Conservation (phyloP, 2,329 filamentous ascomycete genomes). For the Beauveria sp. region DNA sequence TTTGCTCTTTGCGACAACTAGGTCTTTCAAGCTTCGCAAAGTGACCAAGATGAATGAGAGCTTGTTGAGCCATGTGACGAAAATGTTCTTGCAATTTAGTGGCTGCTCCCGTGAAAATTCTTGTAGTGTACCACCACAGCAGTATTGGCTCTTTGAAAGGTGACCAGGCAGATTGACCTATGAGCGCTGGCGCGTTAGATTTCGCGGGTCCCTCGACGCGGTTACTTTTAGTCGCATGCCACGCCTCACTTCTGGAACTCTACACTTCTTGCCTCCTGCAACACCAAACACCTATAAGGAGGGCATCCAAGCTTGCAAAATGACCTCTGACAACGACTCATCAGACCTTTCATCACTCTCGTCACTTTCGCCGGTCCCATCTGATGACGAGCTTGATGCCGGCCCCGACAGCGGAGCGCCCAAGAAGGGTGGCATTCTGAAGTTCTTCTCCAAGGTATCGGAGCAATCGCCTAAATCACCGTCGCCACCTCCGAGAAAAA, state of each 20-base stretch:
- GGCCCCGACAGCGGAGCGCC: conserved; percentile 26
- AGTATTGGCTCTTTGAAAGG: background rate
- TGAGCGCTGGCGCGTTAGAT: conserved; percentile 12
- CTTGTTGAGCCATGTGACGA: background rate
- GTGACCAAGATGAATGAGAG: background rate
- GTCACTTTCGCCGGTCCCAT: conserved; percentile 37
- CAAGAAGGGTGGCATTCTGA: conserved; percentile 53
- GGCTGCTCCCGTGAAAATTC: background rate
- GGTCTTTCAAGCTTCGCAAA: background rate
- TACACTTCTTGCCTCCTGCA: conserved; percentile 22
- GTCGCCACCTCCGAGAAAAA: conserved; percentile 64
- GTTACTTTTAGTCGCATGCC: conserved; percentile 13
- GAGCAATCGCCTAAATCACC: conserved; percentile 46
- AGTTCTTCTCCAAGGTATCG: conserved; percentile 57
- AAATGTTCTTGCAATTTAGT: background rate
- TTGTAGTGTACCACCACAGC: conserved; percentile 8
- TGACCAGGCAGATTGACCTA: conserved; percentile 6
- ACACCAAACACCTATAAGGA: conserved; percentile 23
- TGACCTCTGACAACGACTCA: conserved; percentile 54
- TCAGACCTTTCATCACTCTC: conserved; percentile 56
- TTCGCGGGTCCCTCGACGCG: conserved; percentile 23
- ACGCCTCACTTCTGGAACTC: conserved; percentile 6
- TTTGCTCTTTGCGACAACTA: background rate
- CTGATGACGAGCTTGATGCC: conserved; percentile 44
- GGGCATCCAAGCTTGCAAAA: conserved; percentile 29